Evolutionary conservation across 2,329 filamentous ascomycete genomes (phyloP).

Genomic region (Curvularia lunata): DNA sequence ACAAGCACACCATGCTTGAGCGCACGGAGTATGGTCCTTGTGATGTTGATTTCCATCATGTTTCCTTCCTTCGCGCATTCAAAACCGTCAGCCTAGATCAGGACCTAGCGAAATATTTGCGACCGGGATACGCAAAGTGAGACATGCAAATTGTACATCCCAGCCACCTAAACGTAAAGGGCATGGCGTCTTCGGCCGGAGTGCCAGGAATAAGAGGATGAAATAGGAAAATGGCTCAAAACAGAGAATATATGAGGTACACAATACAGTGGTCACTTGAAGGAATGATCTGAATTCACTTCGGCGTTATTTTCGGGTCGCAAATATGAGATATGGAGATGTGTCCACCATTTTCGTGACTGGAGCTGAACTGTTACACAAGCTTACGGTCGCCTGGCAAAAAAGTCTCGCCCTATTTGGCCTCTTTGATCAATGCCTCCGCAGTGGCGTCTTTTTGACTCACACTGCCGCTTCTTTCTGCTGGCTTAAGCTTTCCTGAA

Average conservation of each 20-base stretch:
- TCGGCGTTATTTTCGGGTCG: not conserved
- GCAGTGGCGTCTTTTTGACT: slow-evolving; percentile 55
- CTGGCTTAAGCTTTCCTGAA: slow-evolving; percentile 44
- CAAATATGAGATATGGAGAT: not conserved
- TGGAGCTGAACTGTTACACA: not conserved
- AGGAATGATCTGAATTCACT: not conserved
- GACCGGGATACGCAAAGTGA: not conserved
- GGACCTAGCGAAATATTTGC: not conserved
- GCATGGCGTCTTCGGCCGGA: not conserved
- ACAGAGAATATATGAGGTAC: not conserved
- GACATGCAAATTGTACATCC: not conserved
- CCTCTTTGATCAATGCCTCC: slow-evolving; percentile 53
- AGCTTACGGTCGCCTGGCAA: not conserved
- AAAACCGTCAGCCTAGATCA: not conserved
- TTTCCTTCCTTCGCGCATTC: not conserved
- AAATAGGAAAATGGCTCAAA: not conserved
- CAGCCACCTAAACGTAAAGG: not conserved
- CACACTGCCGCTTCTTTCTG: slow-evolving; percentile 51
- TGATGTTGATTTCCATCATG: not conserved
- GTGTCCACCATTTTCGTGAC: not conserved
- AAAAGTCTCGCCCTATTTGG: slow-evolving; percentile 29
- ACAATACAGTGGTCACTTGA: not conserved
- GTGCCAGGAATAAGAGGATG: not conserved
- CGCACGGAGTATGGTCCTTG: not conserved
- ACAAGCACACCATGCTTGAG: not conserved